phyloP scores from a whole-genome alignment of 495 filamentous ascomycete species.

The Aspergillus sclerotioniger region DNA sequence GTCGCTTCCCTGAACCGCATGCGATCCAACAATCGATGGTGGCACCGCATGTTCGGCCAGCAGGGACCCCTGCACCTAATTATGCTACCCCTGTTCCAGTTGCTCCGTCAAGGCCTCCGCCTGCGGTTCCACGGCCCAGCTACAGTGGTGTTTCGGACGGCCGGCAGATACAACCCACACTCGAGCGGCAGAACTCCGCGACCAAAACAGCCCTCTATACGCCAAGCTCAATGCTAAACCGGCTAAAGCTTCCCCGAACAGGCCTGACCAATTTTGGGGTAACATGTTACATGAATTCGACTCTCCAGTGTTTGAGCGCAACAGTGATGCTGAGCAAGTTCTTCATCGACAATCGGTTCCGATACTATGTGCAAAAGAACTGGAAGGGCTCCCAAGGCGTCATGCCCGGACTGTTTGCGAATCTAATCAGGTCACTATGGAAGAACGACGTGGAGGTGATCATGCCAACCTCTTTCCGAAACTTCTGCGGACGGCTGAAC shows the following conservation, averaged over 20 bases:
- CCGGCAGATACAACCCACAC: conserved; percentile 52
- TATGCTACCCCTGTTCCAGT: conserved; percentile 44
- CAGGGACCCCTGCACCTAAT: conserved; percentile 24
- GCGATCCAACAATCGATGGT: conserved; percentile 76
- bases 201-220: conserved; percentile 48
- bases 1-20: conserved; percentile 75
- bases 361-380: conserved; percentile 57
- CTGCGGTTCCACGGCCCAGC: conserved; percentile 77
- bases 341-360: conserved; percentile 59
- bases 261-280: conserved; percentile 79
- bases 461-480: conserved; percentile 52
- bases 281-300: conserved; percentile 89
- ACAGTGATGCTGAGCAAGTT: conserved; percentile 70
- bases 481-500: conserved; percentile 56
- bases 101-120: conserved; percentile 66
- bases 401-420: conserved; percentile 71
- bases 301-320: conserved; percentile 77
- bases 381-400: conserved; percentile 75
- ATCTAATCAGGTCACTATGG: conserved; percentile 71
- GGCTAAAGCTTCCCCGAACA: conserved; percentile 59
- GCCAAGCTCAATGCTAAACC: conserved; percentile 39
- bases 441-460: conserved; percentile 64
- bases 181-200: conserved; percentile 44
- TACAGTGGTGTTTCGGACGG: conserved; percentile 84
- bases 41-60: conserved; percentile 28